Evolutionary conservation across 768 basidiomycete genomes (phyloP).

Genomic region (Tulasnella sp.): DNA sequence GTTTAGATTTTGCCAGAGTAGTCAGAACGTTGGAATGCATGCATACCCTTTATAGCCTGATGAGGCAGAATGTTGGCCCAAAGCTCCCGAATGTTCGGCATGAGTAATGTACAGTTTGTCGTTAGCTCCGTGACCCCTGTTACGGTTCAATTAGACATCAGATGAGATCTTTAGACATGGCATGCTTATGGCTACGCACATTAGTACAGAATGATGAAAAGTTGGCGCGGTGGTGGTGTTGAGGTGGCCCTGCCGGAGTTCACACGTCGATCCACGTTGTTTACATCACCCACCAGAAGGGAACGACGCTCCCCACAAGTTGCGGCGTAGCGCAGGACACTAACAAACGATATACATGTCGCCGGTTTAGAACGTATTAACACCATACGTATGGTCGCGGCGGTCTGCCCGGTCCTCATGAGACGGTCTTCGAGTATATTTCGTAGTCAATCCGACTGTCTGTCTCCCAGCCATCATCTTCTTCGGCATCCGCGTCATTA

Average conservation of each 20-base stretch:
- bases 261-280: background rate
- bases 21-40: conserved; percentile 20
- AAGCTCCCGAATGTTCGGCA: conserved; percentile 74
- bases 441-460: conserved; percentile 27
- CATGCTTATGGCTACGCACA: background rate
- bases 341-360: background rate
- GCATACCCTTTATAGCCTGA: conserved; percentile 65
- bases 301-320: background rate
- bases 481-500: background rate
- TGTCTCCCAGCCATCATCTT: conserved; percentile 18
- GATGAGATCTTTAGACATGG: background rate
- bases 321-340: too few species aligned
- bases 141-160: background rate
- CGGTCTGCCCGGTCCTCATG: background rate
- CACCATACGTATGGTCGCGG: background rate
- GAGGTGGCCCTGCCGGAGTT: background rate
- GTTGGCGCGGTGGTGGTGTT: background rate
- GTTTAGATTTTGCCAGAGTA: background rate
- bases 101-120: conserved; percentile 88
- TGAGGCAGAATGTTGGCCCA: conserved; percentile 76
- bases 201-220: background rate
- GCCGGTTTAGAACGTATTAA: background rate
- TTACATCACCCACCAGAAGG: background rate
- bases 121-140: conserved; percentile 55
- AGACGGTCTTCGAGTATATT: conserved; percentile 29